phyloP scores from a whole-genome alignment of 148 eudicot species.

The Hydrangea macrophylla region DNA sequence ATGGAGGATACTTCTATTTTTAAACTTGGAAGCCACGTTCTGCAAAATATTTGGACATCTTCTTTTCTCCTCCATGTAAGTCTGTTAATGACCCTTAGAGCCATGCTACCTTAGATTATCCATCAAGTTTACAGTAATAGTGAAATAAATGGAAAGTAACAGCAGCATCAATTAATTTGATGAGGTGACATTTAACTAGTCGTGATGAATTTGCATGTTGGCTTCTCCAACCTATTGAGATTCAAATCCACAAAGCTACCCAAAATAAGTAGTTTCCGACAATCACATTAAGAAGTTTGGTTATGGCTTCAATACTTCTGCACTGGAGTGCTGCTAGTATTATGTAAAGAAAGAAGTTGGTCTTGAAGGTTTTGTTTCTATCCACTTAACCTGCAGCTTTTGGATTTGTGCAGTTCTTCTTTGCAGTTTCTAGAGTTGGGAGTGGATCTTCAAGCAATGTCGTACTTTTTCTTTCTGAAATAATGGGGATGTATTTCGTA shows the following conservation, averaged over 20 bases:
- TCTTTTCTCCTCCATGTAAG: too few relatives aligned
- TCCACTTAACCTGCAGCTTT: constrained; percentile 11
- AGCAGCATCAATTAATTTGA: too few relatives aligned
- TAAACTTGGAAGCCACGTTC: too few relatives aligned
- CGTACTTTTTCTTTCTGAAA: constrained; percentile 93
- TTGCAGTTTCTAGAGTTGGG: constrained; percentile 98
- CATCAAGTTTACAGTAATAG: too few relatives aligned
- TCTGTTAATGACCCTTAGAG: too few relatives aligned
- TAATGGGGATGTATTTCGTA: constrained; percentile 98
- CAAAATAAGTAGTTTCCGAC: neutral
- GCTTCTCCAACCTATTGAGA: neutral
- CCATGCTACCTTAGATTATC: too few relatives aligned
- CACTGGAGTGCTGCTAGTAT: neutral
- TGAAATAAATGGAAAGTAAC: too few relatives aligned
- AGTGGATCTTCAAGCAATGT: constrained; percentile 99
- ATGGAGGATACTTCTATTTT: too few relatives aligned
- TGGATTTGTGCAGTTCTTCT: constrained; percentile 77
- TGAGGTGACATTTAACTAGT: too few relatives aligned
- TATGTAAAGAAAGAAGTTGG: neutral
- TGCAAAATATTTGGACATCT: too few relatives aligned
- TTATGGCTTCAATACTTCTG: neutral
- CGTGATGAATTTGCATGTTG: too few relatives aligned
- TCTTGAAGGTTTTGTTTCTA: neutral
- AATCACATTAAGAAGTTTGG: neutral
- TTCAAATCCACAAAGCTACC: neutral